A percentile compares a stretch with the other conserved stretches of the same genome.
These are phyloP conservation scores for Gossypium davidsonii DNA, from an alignment of 441 rosid genomes.

Conservation along the genomic window DNA sequence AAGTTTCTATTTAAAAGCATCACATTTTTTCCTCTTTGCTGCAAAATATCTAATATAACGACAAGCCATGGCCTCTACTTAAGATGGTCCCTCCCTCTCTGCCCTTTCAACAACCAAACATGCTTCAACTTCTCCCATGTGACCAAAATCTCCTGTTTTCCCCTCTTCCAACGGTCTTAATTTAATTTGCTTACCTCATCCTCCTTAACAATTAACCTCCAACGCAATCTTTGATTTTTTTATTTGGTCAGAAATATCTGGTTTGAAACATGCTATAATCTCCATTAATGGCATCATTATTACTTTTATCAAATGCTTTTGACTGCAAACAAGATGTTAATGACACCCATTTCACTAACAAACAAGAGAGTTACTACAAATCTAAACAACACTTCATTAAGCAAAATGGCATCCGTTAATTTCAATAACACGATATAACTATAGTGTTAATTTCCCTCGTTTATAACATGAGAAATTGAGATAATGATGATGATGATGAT, in stretches of 20 bases:
- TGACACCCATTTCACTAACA: too few relatives aligned
- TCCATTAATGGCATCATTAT: background rate
- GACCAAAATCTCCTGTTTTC: background rate
- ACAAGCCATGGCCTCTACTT: background rate
- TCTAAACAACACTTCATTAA: background rate
- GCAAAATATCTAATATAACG: background rate
- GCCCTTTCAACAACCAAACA: background rate
- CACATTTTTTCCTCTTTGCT: background rate
- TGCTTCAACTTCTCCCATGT: background rate
- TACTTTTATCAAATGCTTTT: background rate
- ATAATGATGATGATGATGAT: background rate
- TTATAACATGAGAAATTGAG: constrained; percentile 6
- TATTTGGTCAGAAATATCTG: background rate
- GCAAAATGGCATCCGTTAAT: background rate
- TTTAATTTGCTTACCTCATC: background rate
- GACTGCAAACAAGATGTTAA: background rate
- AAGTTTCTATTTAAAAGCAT: background rate
- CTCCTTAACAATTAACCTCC: too few relatives aligned
- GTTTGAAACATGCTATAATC: background rate
- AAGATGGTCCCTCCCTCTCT: background rate
- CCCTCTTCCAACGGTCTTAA: background rate
- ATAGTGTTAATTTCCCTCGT: constrained; percentile 6
- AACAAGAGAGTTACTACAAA: too few relatives aligned
- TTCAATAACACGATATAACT: background rate
- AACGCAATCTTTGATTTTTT: background rate